Base-by-base conservation (phyloP, 129 eudicot species). In the Sambucus nigra region DNA sequence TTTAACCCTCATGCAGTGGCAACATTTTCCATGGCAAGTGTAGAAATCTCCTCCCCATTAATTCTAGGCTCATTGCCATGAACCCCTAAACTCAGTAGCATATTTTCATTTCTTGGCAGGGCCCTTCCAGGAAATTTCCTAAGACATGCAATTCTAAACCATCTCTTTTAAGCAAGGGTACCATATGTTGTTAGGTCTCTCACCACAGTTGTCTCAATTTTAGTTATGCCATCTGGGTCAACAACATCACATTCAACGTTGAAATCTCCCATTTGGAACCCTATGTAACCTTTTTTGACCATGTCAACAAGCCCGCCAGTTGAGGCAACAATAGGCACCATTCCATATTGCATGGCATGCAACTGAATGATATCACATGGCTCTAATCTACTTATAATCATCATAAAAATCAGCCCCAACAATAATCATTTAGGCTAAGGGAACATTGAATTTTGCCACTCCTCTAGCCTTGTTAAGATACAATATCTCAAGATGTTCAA, bases 311-410 rank as follows among this genome's bases (percentile, higher is more conserved):
- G 81, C 29, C 81, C 81, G 66, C 81, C 81, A 18, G 81, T 75
- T 20, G 81, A 75, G 55, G 81, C 69, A 41, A 70, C 68, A 3
- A 75, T 70, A 11, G 81, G 81, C 25, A 75, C 17, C 81, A 81
- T 79, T 70, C 87, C 87, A 55, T 79, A 79, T 60, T 73, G 71
- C 87, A 79, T 79, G 40, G 87, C 78, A 29, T 79, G 77, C 53
- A 79, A 50, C 56, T 79, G 87, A 66, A 74, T 74, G 57, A 79
- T 81, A 41, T 81, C 87, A 47, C 87, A 79, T 10, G 87, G 87
- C 48, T 79, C 87, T 29, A 79, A 79, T 60, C 87, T 70, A 47
- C 87, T 79, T 0, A 81, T 81, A 17, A 79, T 41, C 65, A 79
- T 25, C 75, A 79, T 71, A 47, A 47, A n/a, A 79, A 59, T 79